phyloP scores from a whole-genome alignment of 2,329 filamentous ascomycete genomes.

The Hypoxylon sp. region DNA sequence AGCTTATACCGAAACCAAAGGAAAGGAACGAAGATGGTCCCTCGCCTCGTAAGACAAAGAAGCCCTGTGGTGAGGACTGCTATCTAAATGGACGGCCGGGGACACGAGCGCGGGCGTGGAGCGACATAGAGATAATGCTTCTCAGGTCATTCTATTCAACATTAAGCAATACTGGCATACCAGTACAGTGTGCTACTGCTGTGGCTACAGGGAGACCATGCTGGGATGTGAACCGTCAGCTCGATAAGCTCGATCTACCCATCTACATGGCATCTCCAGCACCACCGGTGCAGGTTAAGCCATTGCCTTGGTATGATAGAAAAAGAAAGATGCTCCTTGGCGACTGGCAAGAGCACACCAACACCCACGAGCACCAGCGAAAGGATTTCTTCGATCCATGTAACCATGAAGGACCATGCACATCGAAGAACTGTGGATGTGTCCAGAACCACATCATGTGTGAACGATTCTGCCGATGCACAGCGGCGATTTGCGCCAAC shows the following conservation, averaged over 20 bases:
- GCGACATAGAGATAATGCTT: constrained; percentile 64
- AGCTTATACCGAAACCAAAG: constrained; percentile 44
- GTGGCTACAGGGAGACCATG: constrained; percentile 67
- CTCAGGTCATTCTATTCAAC: constrained; percentile 65
- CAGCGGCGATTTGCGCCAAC: constrained; percentile 70
- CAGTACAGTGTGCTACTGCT: constrained; percentile 65
- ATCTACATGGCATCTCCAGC: constrained; percentile 52
- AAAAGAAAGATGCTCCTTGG: constrained; percentile 67
- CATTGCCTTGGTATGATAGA: constrained; percentile 70
- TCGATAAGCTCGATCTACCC: constrained; percentile 58
- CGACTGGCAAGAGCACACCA: constrained; percentile 70
- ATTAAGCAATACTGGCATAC: constrained; percentile 60
- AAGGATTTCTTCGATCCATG: constrained; percentile 76
- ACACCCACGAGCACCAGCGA: constrained; percentile 69
- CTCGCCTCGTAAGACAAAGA: constrained; percentile 56
- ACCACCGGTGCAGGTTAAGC: constrained; percentile 58
- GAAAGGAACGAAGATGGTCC: constrained; percentile 38
- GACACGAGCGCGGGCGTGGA: constrained; percentile 61
- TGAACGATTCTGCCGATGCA: constrained; percentile 79
- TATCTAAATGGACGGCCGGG: constrained; percentile 57
- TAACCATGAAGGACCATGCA: constrained; percentile 78
- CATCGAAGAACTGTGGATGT: constrained; percentile 71
- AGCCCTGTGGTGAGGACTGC: constrained; percentile 59
- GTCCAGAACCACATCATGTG: constrained; percentile 74
- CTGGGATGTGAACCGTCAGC: constrained; percentile 65